Conservation (phyloP, 2,329 filamentous ascomycete genomes). For the Aspergillus texensis region DNA sequence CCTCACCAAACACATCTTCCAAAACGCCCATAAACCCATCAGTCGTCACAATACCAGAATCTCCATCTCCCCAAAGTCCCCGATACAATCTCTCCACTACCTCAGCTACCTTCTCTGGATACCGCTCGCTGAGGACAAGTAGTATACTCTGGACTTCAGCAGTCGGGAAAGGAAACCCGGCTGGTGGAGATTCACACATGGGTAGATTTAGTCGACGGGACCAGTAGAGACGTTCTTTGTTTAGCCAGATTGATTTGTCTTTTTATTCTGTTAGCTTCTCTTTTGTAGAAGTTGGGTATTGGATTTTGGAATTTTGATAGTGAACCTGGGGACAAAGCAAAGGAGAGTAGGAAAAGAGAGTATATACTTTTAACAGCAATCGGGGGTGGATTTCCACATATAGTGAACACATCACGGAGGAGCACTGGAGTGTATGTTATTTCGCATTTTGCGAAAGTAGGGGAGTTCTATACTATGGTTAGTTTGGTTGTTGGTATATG, state of each 20-base stretch:
- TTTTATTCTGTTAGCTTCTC: neutral
- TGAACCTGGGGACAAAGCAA: no score
- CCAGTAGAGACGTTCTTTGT: conserved; percentile 2
- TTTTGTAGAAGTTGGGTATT: no score
- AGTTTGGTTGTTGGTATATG: neutral
- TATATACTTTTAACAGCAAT: neutral
- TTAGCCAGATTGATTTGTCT: neutral
- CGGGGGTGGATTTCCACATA: neutral
- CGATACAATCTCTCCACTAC: neutral
- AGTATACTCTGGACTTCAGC: neutral
- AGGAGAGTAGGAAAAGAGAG: neutral
- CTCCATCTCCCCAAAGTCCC: neutral
- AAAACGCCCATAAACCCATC: neutral
- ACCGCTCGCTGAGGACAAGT: neutral
- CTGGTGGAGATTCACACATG: neutral
- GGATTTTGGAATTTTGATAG: neutral
- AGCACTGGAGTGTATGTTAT: neutral
- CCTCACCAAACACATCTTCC: neutral
- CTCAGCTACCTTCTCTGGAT: neutral
- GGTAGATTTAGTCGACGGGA: neutral
- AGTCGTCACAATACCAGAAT: neutral
- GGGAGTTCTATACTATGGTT: neutral
- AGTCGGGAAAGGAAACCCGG: neutral
- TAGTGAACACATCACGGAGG: neutral
- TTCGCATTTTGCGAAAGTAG: neutral